These are phyloP conservation scores for Gossypium davidsonii DNA, from an alignment of 441 rosid genomes.

Conservation along the genomic window DNA sequence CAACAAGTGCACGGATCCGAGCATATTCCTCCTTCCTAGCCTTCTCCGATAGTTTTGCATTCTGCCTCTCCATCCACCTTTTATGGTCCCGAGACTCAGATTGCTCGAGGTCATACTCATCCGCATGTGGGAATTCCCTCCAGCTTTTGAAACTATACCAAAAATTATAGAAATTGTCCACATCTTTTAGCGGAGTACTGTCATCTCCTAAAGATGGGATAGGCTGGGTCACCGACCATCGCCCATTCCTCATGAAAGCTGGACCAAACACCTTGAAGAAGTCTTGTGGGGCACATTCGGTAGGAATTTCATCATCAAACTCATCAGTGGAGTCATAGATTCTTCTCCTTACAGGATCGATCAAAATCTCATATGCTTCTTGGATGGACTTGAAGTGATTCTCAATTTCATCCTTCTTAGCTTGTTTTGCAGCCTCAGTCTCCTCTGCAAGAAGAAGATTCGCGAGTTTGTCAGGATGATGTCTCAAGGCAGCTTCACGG, in stretches of 20 bases:
- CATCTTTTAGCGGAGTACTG: slow-evolving; percentile 52
- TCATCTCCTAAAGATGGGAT: slow-evolving; percentile 73
- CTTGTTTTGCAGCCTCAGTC: slow-evolving; percentile 86
- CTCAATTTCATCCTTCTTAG: slow-evolving; percentile 86
- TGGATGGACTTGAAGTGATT: slow-evolving; percentile 77
- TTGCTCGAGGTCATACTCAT: slow-evolving; percentile 89
- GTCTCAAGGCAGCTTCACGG: slow-evolving; percentile 87
- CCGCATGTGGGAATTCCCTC: slow-evolving; percentile 98
- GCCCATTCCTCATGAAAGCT: slow-evolving; percentile 89
- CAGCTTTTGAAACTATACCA: slow-evolving; percentile 92
- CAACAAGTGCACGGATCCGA: slow-evolving; percentile 72
- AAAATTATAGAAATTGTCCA: slow-evolving; percentile 71
- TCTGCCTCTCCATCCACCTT: slow-evolving; percentile 99
- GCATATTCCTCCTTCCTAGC: slow-evolving; percentile 93
- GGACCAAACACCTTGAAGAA: slow-evolving; percentile 95
- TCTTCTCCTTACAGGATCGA: slow-evolving; percentile 80
- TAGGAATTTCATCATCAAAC: slow-evolving; percentile 92
- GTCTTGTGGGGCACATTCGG: slow-evolving; percentile 79
- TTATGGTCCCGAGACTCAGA: slow-evolving; percentile 92
- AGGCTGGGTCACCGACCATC: slow-evolving; percentile 83
- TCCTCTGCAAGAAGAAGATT: slow-evolving; percentile 78
- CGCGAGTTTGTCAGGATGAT: slow-evolving; percentile 93
- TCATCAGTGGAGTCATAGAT: slow-evolving; percentile 91
- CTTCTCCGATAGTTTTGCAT: slow-evolving; percentile 69
- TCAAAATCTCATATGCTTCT: slow-evolving; percentile 86